A percentile compares a stretch with the other conserved stretches of the same genome.
Conservation (phyloP, 495 filamentous ascomycete species). For the Clavariopsis aquatica region DNA sequence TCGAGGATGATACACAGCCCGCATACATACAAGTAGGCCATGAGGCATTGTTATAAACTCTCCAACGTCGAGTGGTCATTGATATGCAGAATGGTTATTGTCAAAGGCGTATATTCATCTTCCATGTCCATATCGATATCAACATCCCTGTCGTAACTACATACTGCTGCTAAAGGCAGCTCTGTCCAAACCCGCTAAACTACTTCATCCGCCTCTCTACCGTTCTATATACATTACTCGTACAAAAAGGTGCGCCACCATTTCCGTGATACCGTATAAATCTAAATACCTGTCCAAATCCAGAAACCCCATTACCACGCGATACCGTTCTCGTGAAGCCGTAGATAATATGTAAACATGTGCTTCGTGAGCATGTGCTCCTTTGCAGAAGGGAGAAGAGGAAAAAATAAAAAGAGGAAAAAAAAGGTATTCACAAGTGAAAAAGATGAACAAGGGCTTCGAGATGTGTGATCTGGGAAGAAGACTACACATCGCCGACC, state of each 20-base stretch:
- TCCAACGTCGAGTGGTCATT: background rate
- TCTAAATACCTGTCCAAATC: no score
- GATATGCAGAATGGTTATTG: background rate
- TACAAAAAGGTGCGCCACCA: background rate
- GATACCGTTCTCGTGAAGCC: background rate
- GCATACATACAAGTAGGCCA: no score
- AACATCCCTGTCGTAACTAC: conserved; percentile 1
- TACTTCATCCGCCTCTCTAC: background rate
- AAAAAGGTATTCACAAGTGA: background rate
- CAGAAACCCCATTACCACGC: background rate
- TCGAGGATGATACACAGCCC: no score
- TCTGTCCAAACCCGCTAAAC: background rate
- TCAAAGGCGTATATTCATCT: background rate
- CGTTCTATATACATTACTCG: conserved; percentile 4
- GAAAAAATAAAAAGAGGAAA: background rate
- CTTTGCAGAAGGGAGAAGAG: background rate
- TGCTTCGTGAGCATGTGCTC: background rate
- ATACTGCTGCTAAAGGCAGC: background rate
- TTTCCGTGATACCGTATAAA: background rate
- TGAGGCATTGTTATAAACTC: no score
- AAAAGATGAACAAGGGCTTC: background rate
- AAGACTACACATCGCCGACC: background rate
- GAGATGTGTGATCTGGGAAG: background rate
- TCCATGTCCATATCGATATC: background rate
- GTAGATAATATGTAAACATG: background rate